Conservation (phyloP, 2,329 filamentous ascomycete genomes). For the Paracorniculantispora psalliotae region DNA sequence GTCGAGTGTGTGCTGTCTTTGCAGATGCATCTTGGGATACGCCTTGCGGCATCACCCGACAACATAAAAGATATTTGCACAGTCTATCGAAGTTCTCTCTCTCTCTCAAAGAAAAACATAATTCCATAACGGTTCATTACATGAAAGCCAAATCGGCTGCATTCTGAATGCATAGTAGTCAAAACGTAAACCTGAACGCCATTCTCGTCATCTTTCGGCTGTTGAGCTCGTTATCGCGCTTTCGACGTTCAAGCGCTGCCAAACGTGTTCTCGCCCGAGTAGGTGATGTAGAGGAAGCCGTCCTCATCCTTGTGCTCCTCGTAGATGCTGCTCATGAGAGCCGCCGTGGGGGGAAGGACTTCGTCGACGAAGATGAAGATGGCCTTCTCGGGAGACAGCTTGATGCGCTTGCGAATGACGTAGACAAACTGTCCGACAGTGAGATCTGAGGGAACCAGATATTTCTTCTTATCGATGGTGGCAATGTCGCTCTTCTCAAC, state of each 20-base stretch:
- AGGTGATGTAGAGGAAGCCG: constrained; percentile 96
- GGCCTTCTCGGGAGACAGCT: constrained; percentile 98
- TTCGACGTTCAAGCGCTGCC: constrained; percentile 38
- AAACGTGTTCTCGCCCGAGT: constrained; percentile 99
- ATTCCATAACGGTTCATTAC: constrained; percentile 6
- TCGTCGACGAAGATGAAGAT: constrained; percentile 99
- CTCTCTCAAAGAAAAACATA: background rate
- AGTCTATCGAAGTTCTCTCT: constrained; percentile 1
- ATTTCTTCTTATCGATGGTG: constrained; percentile 99
- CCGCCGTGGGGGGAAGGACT: constrained; percentile 91
- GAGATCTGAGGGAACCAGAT: constrained; percentile 92
- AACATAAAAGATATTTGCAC: background rate
- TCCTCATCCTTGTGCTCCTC: constrained; percentile 94
- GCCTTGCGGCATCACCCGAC: background rate
- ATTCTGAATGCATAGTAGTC: constrained; percentile 6
- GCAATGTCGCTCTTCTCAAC: constrained; percentile 99
- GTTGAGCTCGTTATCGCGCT: background rate
- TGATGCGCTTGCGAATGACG: constrained; percentile 99
- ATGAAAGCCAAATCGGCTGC: constrained; percentile 9
- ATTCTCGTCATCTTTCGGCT: constrained; percentile 21
- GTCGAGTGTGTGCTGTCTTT: background rate
- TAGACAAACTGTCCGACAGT: constrained; percentile 99
- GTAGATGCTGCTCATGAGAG: constrained; percentile 99
- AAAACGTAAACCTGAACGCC: constrained; percentile 31
- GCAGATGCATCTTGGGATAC: background rate